Evolutionary conservation across 352 stramenopile species (phyloP).

Genomic region (Phytophthora podocarpi): DNA sequence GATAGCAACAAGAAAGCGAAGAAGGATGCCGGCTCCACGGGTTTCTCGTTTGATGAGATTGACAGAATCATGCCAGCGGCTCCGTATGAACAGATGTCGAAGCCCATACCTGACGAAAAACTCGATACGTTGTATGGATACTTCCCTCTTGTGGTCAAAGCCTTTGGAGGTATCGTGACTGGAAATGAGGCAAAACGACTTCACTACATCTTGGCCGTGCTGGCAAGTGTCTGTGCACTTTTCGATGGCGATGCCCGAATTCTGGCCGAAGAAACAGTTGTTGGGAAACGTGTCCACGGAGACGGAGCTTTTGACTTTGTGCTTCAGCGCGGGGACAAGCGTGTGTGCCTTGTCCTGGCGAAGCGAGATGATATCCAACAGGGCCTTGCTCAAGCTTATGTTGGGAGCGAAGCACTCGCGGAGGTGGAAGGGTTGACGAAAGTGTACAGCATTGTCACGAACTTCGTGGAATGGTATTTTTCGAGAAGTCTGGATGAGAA

Average conservation of each 20-base stretch:
- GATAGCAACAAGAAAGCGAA: slow-evolving; percentile 28
- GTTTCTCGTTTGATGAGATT: slow-evolving; percentile 24
- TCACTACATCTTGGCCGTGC: slow-evolving; percentile 30
- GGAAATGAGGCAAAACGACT: slow-evolving; percentile 28
- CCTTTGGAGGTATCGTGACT: slow-evolving; percentile 11
- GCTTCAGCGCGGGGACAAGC: slow-evolving; percentile 27
- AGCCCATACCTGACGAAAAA: slow-evolving; percentile 23
- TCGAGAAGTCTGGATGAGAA: too few relatives aligned
- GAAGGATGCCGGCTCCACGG: slow-evolving; percentile 17
- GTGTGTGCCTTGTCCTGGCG: slow-evolving; percentile 32
- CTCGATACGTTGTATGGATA: slow-evolving; percentile 29
- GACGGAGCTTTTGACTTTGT: slow-evolving; percentile 34
- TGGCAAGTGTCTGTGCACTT: slow-evolving; percentile 32
- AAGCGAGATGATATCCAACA: slow-evolving; percentile 31
- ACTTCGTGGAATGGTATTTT: slow-evolving; percentile 33
- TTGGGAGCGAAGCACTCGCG: slow-evolving; percentile 33
- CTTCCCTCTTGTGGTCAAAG: slow-evolving; percentile 25
- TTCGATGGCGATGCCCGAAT: slow-evolving; percentile 30
- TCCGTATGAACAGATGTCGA: slow-evolving; percentile 13
- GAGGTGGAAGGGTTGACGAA: slow-evolving; percentile 35
- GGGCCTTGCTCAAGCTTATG: slow-evolving; percentile 32
- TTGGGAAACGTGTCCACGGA: slow-evolving; percentile 33
- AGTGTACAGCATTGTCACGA: slow-evolving; percentile 39
- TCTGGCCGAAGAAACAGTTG: slow-evolving; percentile 26
- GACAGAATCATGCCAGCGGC: slow-evolving; percentile 20